Evolutionary conservation across 139 green algal species (phyloP).

Genomic region (Choricystis sp.): DNA sequence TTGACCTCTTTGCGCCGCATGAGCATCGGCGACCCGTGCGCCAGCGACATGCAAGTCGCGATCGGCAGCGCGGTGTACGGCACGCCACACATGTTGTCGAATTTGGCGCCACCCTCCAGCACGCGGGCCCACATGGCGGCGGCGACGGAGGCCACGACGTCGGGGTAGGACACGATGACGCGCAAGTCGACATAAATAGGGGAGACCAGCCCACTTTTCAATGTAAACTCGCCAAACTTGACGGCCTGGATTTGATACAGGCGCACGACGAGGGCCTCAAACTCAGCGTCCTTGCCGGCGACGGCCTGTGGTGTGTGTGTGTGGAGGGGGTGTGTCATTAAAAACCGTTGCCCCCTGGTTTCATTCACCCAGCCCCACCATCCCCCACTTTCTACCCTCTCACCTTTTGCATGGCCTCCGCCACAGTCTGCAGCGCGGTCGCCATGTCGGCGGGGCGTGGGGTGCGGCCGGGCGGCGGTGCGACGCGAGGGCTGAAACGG

Average conservation of each 20-base stretch:
- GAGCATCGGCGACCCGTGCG: slow-evolving; percentile 76
- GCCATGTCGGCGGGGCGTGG: slow-evolving; percentile 19
- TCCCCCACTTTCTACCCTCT: not conserved
- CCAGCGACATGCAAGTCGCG: slow-evolving; percentile 84
- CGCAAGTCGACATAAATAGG: slow-evolving; percentile 97
- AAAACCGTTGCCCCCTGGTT: not conserved
- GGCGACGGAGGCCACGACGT: slow-evolving; percentile 67
- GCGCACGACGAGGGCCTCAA: slow-evolving; percentile 70
- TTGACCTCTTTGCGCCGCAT: slow-evolving; percentile 93
- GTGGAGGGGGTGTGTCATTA: too few relatives aligned
- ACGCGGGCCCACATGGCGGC: slow-evolving; percentile 69
- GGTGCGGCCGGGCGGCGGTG: slow-evolving; percentile 10
- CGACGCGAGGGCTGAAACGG: slow-evolving; percentile 24
- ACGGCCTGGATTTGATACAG: slow-evolving; percentile 89
- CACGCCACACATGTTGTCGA: slow-evolving; percentile 96
- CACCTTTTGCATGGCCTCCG: not conserved
- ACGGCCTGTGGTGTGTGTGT: too few relatives aligned
- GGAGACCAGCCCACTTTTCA: slow-evolving; percentile 91
- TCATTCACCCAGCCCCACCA: not conserved
- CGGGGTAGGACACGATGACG: slow-evolving; percentile 95
- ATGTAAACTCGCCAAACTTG: slow-evolving; percentile 98
- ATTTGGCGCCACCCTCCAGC: slow-evolving; percentile 26
- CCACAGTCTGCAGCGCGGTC: slow-evolving; percentile 9
- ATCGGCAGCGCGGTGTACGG: slow-evolving; percentile 98
- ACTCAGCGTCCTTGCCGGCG: slow-evolving; percentile 44